Evolutionary conservation across 1,139 yeast species (phyloP), one percentile per base, ranked within the genome.

Genomic region (Suzukiozyma palmioleophila): DNA sequence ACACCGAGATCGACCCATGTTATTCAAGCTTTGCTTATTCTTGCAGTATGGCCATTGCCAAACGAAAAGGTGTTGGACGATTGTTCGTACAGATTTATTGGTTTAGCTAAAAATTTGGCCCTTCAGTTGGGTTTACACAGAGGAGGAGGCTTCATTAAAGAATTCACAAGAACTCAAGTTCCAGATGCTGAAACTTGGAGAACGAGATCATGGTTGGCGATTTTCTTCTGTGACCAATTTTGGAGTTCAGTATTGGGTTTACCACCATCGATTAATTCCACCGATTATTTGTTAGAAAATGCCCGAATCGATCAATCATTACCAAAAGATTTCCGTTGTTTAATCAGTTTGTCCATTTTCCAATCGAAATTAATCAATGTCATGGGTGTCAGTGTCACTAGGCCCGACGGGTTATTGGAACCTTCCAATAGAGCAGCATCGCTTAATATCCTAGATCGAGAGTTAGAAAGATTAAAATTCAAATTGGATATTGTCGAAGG

Each of bases 111-210:
- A 50, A 81, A 84, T 43, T 66, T 90, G 37, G 87, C 95, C 0
- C 76, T 85, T 52, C 97, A 90, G 57, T 64, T 90, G 33, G 97
- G 97, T n/a, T 69, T 90, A 46, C 97, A 90, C 58, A 71, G 97
- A 48, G 97, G 97, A 14, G 77, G 75, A 6, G 86, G 86, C 56
- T 90, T 89, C 55, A 87, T 89, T 49, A 82, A 84, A 48, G 97
- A 90, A 54, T 90, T 90, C 51, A 83, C 94, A 9, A 73, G 97
- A 51, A 86, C 92, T 22, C 97, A 90, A 57, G 94, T 86, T 3
- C 94, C 95, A 0, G 89, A 89, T 60, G 92, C 96, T 3, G 96
- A 88, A 50, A 82, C 82, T 56, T 90, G 97, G 97, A 74, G 97
- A 58, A 88, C 97, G 1, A 71, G 96, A 48, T 80, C 96, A 1